Evolutionary conservation across 2,329 filamentous ascomycete species (phyloP), one percentile per base, ranked within the genome.

Genomic region (Orbilia quercus): DNA sequence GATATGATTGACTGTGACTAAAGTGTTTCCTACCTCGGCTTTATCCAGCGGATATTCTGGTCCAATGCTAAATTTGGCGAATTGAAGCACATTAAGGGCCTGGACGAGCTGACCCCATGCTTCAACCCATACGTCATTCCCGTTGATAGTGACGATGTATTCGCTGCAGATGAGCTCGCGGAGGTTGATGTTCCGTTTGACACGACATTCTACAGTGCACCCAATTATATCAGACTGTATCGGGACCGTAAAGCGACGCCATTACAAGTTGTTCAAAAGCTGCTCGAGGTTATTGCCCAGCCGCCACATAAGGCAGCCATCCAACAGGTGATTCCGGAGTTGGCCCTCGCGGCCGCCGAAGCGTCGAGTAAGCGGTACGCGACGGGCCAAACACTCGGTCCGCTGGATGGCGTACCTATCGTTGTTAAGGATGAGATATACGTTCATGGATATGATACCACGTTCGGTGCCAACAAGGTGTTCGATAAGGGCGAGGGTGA

Each of bases 381-480:
- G 12, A 71, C 50, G 3, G 74, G 66, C 9, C 22, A 25, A 11
- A 51, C 88, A 0, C 80, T 91, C 2, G 86, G 89, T 0, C 83
- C 86, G 0, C 82, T 93, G 0, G 90, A 92, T 76, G 91, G 90
- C 6, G 85, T 93, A 0, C 90, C 90, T 0, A 85, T 91, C 3
- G 89, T 86, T 0, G 85, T 92, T 54, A 93, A 93, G 81, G 90
- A 93, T 77, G 90, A 92, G 79, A 86, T 90, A 54, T 88, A 92
- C 78, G 81, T 94, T 22, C 85, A 87, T n/a, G 91, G 90, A 0
- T 92, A 94, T 79, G 83, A 84, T 45, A 89, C 86, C 42, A 89
- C 84, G 9, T 82, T 90, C 44, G 89, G 89, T 6, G 87, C 86
- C 7, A 82, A 82, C 34, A 82, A 87, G 7, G 42, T 71, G 5